Evolutionary conservation across 441 rosid species (phyloP), one percentile per base, ranked within the genome.

Genomic region (Gossypium armourianum): DNA sequence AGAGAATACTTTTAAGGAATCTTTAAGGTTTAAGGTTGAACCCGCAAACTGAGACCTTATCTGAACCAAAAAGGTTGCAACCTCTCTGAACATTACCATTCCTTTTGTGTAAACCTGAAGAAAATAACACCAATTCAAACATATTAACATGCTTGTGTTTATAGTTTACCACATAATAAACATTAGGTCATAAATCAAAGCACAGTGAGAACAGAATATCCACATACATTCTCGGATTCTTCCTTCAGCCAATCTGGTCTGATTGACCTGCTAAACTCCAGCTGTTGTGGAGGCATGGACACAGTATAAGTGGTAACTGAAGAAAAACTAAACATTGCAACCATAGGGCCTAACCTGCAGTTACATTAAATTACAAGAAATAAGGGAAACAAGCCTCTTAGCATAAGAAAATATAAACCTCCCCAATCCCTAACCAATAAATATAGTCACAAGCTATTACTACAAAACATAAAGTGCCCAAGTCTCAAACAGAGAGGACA

Each of bases 311-410:
- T 86, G 52, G 85, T 72, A 72, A 92, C 92, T n/a, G 80, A 82
- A 77, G 97, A 88, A 87, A 87, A 89, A 71, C 85, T 85, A 78
- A 94, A 90, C 90, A 92, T 83, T 43, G 97, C 96, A 74, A 87
- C 92, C 89, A 90, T 79, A 66, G 90, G 84, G 7, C 99, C 99
- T 53, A 86, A 76, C 67, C 97, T 94, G 91, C 82, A 83, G 69
- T 75, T 29, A 32, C 23, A 74, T 15, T 21, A 55, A 56, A 65
- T 36, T n/a, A 45, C 24, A 24, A 19, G 4, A 29, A 61, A 43
- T 62, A 60, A 65, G 67, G 59, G 59, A 63, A 64, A 26, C 69
- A 21, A 45, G 54, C 24, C 19, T 21, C 68, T 20, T 0, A 63
- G 68, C 19, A 63, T 4, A 43, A 12, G 68, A 49, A 45, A 45